Conservation (phyloP, 2,329 filamentous ascomycete species). For the Ophiocordyceps camponoti-floridani region DNA sequence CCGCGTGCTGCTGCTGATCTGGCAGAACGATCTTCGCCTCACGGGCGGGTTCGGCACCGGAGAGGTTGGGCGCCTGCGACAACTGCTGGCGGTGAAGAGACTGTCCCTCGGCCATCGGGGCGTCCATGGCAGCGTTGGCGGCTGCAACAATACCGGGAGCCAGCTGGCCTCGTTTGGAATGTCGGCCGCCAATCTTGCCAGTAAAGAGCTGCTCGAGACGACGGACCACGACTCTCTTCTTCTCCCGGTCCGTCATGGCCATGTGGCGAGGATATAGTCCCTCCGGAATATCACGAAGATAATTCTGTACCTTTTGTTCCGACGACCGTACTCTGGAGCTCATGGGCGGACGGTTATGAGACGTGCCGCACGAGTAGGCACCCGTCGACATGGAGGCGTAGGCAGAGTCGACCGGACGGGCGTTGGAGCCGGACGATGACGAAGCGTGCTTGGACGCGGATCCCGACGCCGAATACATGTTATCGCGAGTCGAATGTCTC, state of each 20-base stretch:
- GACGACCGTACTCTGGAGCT: conserved; percentile 20
- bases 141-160: conserved; percentile 2
- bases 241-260: conserved; percentile 52
- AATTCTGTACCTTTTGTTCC: conserved; percentile 48
- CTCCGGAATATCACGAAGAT: conserved; percentile 54
- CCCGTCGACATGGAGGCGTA: conserved; percentile 50
- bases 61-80: conserved; percentile 15
- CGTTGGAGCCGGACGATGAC: conserved; percentile 33
- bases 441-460: conserved; percentile 33
- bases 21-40: conserved; percentile 29
- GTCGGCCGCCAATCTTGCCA: conserved; percentile 37
- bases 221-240: conserved; percentile 59
- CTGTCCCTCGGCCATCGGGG: conserved; percentile 11
- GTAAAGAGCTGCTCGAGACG: conserved; percentile 70
- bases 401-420: conserved; percentile 39
- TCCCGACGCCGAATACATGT: conserved; percentile 20
- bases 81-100: conserved; percentile 9
- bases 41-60: conserved; percentile 17
- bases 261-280: conserved; percentile 45
- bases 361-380: conserved; percentile 23
- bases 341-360: conserved; percentile 17
- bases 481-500: conserved; percentile 18
- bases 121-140: conserved; percentile 3
- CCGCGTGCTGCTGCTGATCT: conserved; percentile 11
- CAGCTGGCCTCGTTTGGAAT: conserved; percentile 12